Conservation (phyloP, 371 early-diverging fungal species). For the Haplosporangium sp. region DNA sequence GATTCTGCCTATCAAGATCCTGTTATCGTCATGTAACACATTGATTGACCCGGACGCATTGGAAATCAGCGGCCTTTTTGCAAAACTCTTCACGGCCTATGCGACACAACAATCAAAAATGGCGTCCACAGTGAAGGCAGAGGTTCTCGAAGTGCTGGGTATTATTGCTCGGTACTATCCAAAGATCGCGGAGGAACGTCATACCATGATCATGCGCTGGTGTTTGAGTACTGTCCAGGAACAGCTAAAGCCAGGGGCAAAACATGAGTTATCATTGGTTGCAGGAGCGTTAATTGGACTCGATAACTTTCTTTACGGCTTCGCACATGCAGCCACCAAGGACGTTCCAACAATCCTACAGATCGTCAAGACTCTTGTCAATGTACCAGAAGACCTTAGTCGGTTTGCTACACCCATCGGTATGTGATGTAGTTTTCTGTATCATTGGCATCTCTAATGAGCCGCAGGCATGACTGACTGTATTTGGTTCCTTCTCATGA, state of each 20-base stretch:
- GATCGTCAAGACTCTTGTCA: constrained; percentile 52
- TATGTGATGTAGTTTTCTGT: constrained; percentile 25
- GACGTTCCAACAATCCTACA: constrained; percentile 55
- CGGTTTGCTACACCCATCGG: constrained; percentile 62
- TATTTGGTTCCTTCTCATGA: constrained; percentile 2
- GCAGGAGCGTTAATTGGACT: constrained; percentile 60
- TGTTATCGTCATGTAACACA: constrained; percentile 33
- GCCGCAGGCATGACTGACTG: not conserved
- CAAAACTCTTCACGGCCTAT: constrained; percentile 34
- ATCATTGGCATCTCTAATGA: constrained; percentile 1
- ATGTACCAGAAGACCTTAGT: constrained; percentile 60
- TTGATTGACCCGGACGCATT: constrained; percentile 45
- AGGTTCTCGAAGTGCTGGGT: constrained; percentile 62
- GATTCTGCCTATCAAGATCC: constrained; percentile 41
- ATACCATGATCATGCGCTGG: constrained; percentile 55
- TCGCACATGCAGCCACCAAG: constrained; percentile 29
- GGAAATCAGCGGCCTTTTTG: constrained; percentile 35
- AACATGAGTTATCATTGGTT: constrained; percentile 50
- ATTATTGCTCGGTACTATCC: constrained; percentile 57
- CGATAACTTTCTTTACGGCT: constrained; percentile 53
- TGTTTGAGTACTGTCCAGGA: constrained; percentile 55
- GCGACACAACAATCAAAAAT: constrained; percentile 50
- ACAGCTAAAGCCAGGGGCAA: constrained; percentile 46
- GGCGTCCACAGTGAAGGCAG: constrained; percentile 58
- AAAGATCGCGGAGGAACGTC: constrained; percentile 21